Evolutionary conservation across 2,329 filamentous ascomycete genomes (phyloP), one percentile per base, ranked within the genome.

Genomic region (Trichophaea hybrida): DNA sequence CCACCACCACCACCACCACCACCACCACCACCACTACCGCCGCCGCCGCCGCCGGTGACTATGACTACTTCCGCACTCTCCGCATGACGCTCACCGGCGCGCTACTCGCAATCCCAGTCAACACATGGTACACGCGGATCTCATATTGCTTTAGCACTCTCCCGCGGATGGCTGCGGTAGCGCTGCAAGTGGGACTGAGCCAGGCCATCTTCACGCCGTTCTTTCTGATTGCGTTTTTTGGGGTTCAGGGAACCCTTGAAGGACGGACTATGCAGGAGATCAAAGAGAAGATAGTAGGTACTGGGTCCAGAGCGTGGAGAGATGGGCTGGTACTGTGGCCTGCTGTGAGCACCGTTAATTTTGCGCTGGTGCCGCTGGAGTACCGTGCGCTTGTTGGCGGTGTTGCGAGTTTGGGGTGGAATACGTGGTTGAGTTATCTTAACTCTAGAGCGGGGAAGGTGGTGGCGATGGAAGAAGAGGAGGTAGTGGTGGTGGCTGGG

Each of bases 251-350:
- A 0, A 74, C 89, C 3, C 75, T 94, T 1, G 78, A 82, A 0
- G 89, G 88, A 40, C 83, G 85, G 33, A 78, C 76, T 0, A 69
- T 82, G 1, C 70, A 74, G 5, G 84, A 87, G 58, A 80, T 84
- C 1, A 79, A 80, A 71, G 81, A 86, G 67, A 82, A 87, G 56
- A 77, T 96, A 61, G 79, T 78, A 66, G 77, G 82, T 60, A 90
- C 89, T 0, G 84, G 95, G 0, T 88, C 89, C 0, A 77, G 78
- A 31, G 89, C 84, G 69, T 81, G 87, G 69, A 71, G 81, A 69
- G 95, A 93, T 71, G 86, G 84, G 61, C 82, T 83, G 71, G 94
- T 94, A 74, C 72, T 96, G 31, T 96, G 90, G 90, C 91, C 90
- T 0, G 81, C 82, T 0, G 85, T 94, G 13, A 94, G 85, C 12